Conservation (phyloP, 129 eudicot genomes). For the Arctium minus region DNA sequence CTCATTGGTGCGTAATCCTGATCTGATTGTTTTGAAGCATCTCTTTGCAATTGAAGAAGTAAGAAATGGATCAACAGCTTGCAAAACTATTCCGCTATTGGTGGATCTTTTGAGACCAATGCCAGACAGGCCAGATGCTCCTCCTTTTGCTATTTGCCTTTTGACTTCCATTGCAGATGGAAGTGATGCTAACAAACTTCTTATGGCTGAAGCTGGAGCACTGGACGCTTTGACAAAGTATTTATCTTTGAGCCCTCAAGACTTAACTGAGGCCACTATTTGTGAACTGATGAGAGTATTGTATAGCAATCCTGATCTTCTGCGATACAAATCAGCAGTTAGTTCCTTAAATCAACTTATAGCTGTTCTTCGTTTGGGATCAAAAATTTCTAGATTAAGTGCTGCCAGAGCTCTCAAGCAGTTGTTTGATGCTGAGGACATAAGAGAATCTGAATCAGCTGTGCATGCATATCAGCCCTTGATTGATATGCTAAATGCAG, state of each 20-base stretch:
- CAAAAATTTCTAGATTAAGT: constrained; percentile 62
- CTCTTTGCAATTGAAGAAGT: constrained; percentile 72
- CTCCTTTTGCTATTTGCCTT: constrained; percentile 52
- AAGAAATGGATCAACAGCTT: constrained; percentile 56
- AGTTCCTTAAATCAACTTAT: constrained; percentile 57
- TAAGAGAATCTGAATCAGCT: constrained; percentile 60
- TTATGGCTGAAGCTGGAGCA: constrained; percentile 83
- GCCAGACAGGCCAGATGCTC: constrained; percentile 79
- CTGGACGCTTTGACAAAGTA: constrained; percentile 69
- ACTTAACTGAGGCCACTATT: constrained; percentile 53
- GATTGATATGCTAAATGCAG: constrained; percentile 59
- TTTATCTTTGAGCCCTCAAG: constrained; percentile 73
- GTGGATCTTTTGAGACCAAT: constrained; percentile 81
- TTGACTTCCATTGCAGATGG: constrained; percentile 68
- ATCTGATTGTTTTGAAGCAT: constrained; percentile 51
- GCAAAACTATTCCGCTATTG: constrained; percentile 64
- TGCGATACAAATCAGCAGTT: constrained; percentile 57
- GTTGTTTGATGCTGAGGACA: constrained; percentile 54
- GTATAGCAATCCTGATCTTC: constrained; percentile 54
- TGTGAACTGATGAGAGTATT: constrained; percentile 64
- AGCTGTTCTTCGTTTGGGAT: constrained; percentile 81
- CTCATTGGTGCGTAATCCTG: constrained; percentile 55
- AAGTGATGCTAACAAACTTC: constrained; percentile 64
- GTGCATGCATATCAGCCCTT: constrained; percentile 64
- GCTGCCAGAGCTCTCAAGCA: constrained; percentile 68